phyloP scores from a whole-genome alignment of 495 filamentous ascomycete genomes.

The Chaetomium tenue region DNA sequence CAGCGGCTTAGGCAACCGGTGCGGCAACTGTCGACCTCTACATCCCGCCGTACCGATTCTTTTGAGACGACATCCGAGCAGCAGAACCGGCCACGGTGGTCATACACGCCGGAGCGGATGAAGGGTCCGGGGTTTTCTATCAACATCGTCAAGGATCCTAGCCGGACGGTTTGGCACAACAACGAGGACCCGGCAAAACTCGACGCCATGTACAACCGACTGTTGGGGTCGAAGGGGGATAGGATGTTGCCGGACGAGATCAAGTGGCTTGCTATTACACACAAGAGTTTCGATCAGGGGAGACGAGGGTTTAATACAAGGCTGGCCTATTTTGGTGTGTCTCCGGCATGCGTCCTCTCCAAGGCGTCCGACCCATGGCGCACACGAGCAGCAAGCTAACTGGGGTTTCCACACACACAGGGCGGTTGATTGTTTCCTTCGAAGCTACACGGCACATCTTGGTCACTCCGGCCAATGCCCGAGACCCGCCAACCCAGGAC shows the following conservation, averaged over 20 bases:
- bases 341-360: conserved; percentile 47
- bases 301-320: conserved; percentile 91
- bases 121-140: conserved; percentile 65
- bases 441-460: conserved; percentile 74
- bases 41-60: conserved; percentile 9
- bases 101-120: conserved; percentile 73
- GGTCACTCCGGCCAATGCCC: conserved; percentile 35
- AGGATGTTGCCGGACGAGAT: conserved; percentile 79
- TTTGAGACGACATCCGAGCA: conserved; percentile 15
- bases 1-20: conserved; percentile 17
- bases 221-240: conserved; percentile 69
- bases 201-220: conserved; percentile 67
- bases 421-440: conserved; percentile 75
- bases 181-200: conserved; percentile 72
- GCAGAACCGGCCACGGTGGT: conserved; percentile 64
- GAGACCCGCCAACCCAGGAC: conserved; percentile 37
- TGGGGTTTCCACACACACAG: conserved; percentile 49
- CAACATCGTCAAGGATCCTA: conserved; percentile 48
- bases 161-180: conserved; percentile 55
- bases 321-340: conserved; percentile 82
- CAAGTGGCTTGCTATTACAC: conserved; percentile 96
- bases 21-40: conserved; percentile 28
- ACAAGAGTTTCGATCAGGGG: conserved; percentile 98
- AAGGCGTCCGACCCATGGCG: conserved; percentile 52
- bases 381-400: conserved; percentile 33